A percentile compares a stretch with the other conserved stretches of the same genome.
phyloP scores from a whole-genome alignment of 139 green algal genomes.

The Chlorella sp. region DNA sequence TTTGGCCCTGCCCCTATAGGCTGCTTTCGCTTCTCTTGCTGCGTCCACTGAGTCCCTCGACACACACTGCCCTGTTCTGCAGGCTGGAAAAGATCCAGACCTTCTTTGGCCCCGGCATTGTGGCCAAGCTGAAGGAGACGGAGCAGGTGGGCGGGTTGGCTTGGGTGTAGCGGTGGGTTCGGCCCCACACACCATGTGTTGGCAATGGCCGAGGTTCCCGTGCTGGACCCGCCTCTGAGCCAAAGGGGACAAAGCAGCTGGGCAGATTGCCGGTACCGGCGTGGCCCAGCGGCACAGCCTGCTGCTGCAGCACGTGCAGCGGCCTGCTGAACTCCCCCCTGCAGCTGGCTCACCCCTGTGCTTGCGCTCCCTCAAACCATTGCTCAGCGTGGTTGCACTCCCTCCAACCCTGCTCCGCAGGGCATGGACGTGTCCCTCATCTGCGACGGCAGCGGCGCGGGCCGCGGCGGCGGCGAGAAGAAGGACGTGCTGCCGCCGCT shows the following conservation, averaged over 20 bases:
- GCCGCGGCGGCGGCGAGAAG: conserved; percentile 68
- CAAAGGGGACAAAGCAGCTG: too few species aligned
- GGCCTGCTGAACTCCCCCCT: not conserved
- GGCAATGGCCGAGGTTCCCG: too few species aligned
- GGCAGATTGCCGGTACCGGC: too few species aligned
- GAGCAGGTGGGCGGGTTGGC: conserved; percentile 21
- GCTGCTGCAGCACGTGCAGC: not conserved
- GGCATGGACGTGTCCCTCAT: conserved; percentile 81
- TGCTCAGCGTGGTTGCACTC: not conserved
- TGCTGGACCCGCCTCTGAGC: too few species aligned
- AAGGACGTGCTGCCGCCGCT: conserved; percentile 92
- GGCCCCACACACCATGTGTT: too few species aligned
- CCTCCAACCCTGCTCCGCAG: not conserved
- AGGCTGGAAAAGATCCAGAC: conserved; percentile 81
- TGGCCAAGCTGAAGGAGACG: conserved; percentile 49
- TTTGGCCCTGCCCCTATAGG: too few species aligned
- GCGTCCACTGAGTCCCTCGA: too few species aligned
- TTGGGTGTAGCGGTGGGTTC: too few species aligned
- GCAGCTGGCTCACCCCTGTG: not conserved
- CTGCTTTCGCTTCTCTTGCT: too few species aligned
- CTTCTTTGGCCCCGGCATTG: conserved; percentile 95
- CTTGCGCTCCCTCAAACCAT: not conserved
- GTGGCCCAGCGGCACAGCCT: not conserved
- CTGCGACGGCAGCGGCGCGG: conserved; percentile 76
- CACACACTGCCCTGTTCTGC: not conserved